A percentile compares a stretch with the other conserved stretches of the same genome.
Conservation (phyloP, 768 basidiomycete genomes). For the Coprinellus aureogranulatus region DNA sequence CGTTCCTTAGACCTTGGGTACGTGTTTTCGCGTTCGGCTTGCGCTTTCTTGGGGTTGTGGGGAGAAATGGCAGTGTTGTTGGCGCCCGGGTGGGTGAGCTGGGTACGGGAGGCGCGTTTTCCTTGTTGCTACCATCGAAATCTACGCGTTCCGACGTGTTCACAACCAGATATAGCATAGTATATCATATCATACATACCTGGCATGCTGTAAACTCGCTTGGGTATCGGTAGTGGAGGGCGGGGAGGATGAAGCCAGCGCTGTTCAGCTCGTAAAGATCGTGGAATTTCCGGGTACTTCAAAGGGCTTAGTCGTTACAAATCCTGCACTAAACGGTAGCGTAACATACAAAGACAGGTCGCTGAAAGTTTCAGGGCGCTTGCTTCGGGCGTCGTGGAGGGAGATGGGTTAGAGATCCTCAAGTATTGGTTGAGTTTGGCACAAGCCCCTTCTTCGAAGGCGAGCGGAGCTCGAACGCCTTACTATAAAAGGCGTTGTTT, state of each 20-base stretch:
- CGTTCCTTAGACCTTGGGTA: background rate
- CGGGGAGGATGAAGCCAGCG: too few relatives aligned
- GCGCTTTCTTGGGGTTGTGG: background rate
- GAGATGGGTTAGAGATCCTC: background rate
- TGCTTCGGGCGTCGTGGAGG: too few relatives aligned
- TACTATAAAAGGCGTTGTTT: background rate
- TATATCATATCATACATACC: too few relatives aligned
- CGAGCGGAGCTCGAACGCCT: background rate
- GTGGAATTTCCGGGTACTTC: too few relatives aligned
- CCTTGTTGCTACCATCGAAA: background rate
- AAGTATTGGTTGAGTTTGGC: background rate
- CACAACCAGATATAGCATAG: background rate
- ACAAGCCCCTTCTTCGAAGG: slow-evolving; percentile 6
- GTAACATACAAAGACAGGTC: background rate
- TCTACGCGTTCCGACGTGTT: too few relatives aligned
- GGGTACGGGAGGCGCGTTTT: background rate
- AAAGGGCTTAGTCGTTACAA: too few relatives aligned
- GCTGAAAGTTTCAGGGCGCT: background rate
- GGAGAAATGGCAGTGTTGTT: background rate
- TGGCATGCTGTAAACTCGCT: too few relatives aligned
- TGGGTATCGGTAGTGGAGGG: too few relatives aligned
- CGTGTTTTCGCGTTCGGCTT: background rate
- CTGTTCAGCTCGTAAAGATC: too few relatives aligned
- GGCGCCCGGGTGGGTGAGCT: background rate
- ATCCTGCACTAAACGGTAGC: too few relatives aligned